These are phyloP conservation scores for Clausena lansium DNA, from an alignment of 345 rosid genomes.

Conservation along the genomic window DNA sequence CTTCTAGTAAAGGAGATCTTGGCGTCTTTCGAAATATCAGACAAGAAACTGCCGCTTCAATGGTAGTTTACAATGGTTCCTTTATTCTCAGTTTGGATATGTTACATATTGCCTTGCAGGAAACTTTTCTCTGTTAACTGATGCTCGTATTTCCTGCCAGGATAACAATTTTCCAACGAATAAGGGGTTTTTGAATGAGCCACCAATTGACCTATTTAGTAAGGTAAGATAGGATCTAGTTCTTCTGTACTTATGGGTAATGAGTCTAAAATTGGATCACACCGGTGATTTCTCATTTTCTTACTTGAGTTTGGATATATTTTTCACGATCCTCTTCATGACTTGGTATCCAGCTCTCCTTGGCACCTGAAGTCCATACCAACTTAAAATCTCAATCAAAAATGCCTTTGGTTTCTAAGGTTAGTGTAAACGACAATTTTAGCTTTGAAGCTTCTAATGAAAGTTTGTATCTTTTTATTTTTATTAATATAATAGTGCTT, in stretches of 20 bases:
- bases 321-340: slow-evolving; percentile 8
- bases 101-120: slow-evolving; percentile 1
- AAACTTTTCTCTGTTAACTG: slow-evolving; percentile 3
- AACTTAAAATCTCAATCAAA: slow-evolving; percentile 23
- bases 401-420: slow-evolving; percentile 23
- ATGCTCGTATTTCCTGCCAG: slow-evolving; percentile 24
- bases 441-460: not conserved
- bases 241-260: not conserved
- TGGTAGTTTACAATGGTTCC: not conserved
- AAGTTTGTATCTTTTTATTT: not conserved
- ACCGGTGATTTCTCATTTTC: not conserved
- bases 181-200: slow-evolving; percentile 22
- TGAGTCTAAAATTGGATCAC: not conserved
- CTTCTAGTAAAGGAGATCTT: slow-evolving; percentile 12
- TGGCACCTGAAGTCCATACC: slow-evolving; percentile 29
- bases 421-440: slow-evolving; percentile 22
- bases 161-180: slow-evolving; percentile 21
- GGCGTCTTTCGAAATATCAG: slow-evolving; percentile 14
- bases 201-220: slow-evolving; percentile 33
- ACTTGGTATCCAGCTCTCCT: slow-evolving; percentile 39
- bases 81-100: not conserved
- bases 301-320: not conserved
- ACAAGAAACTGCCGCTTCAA: slow-evolving; percentile 9
- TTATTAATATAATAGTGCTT: slow-evolving; percentile 7
- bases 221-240: slow-evolving; percentile 27